Evolutionary conservation across 1,284 basidiomycete species (phyloP).

Genomic region (Rhodotorula sp.): DNA sequence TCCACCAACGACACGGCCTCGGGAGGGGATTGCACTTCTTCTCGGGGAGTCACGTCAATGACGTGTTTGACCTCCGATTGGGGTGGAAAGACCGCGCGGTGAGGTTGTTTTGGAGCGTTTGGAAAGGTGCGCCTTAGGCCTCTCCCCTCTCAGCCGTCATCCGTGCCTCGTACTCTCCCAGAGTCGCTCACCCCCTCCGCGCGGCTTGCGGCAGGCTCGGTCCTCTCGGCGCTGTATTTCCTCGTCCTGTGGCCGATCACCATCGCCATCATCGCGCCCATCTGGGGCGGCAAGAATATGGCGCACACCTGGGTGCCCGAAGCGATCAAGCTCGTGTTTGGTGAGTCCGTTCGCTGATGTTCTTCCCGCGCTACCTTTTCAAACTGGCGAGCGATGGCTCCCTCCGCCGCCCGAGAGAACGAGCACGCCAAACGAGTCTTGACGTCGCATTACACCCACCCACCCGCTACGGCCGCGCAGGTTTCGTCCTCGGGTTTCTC

Average conservation of each 20-base stretch:
- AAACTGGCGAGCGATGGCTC: too few relatives aligned
- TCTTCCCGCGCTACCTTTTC: too few relatives aligned
- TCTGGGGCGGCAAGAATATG: slow-evolving; percentile 46
- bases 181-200: slow-evolving; percentile 11
- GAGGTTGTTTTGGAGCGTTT: slow-evolving; percentile 46
- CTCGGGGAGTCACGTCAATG: slow-evolving; percentile 48
- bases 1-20: slow-evolving; percentile 41
- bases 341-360: slow-evolving; percentile 17
- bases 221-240: slow-evolving; percentile 51
- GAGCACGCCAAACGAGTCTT: neutral
- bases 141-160: too few relatives aligned
- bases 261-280: slow-evolving; percentile 48
- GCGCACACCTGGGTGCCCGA: slow-evolving; percentile 47
- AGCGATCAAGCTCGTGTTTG: slow-evolving; percentile 49
- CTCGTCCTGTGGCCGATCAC: slow-evolving; percentile 49
- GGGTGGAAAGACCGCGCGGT: slow-evolving; percentile 39
- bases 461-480: neutral
- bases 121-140: slow-evolving; percentile 40
- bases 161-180: slow-evolving; percentile 20
- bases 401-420: too few relatives aligned
- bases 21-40: slow-evolving; percentile 45
- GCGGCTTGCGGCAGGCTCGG: slow-evolving; percentile 44
- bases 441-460: neutral
- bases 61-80: slow-evolving; percentile 45
- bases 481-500: slow-evolving; percentile 33